Percentiles rank a stretch among this genome's conserved stretches.
These are phyloP conservation scores for Articulospora tetracladia DNA, from an alignment of 495 filamentous ascomycete genomes.

Conservation along the genomic window DNA sequence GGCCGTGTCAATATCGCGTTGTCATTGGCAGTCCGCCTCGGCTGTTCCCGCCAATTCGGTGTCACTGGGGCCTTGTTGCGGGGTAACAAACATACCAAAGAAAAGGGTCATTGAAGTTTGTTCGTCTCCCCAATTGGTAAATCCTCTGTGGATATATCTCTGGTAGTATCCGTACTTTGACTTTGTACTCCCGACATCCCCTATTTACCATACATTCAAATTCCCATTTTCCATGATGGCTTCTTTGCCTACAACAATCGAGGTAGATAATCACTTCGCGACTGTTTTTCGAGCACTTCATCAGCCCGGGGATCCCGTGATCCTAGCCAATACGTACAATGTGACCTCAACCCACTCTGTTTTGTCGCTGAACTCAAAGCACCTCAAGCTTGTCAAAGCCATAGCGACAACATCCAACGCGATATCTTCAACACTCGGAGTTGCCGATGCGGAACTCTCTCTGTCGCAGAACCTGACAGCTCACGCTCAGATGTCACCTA, in stretches of 20 bases:
- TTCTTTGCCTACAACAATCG: not conserved
- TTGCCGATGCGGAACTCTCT: conserved; percentile 39
- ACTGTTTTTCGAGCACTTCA: conserved; percentile 41
- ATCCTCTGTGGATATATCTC: no score
- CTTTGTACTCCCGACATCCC: no score
- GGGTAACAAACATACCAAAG: no score
- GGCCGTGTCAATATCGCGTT: no score
- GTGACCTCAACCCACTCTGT: conserved; percentile 34
- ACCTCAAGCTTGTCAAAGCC: conserved; percentile 25
- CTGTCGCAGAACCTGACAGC: conserved; percentile 32
- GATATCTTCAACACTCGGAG: conserved; percentile 38
- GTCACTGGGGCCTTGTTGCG: no score
- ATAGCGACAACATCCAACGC: conserved; percentile 52
- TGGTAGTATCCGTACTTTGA: no score
- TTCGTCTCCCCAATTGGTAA: no score
- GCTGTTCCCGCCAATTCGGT: no score
- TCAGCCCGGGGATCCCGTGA: conserved; percentile 39
- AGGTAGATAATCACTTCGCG: conserved; percentile 13
- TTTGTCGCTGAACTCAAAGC: conserved; percentile 35
- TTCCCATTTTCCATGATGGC: not conserved
- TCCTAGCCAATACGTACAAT: conserved; percentile 52
- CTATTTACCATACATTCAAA: no score
- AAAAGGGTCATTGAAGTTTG: no score
- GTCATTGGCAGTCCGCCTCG: no score
- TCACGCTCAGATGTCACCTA: conserved; percentile 25